Base-by-base conservation (phyloP, 495 filamentous ascomycete species). In the Xylaria sp. region DNA sequence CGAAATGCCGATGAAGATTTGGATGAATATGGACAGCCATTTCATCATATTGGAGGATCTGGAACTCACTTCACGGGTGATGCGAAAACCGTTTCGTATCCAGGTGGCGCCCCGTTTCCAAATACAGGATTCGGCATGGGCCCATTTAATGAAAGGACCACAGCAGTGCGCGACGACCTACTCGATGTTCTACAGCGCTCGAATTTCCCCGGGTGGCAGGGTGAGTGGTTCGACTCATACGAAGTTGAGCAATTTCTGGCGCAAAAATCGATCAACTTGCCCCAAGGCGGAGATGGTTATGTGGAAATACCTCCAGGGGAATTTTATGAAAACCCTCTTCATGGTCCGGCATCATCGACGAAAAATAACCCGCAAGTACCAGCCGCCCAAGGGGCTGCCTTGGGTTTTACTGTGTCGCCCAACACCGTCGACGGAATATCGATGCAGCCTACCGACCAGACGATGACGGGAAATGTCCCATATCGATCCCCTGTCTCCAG, bases 201-300 rank as follows among this genome's bases (percentile, higher is more conserved):
- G 43, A 75, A 83, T 24, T 69, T 83, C 24, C 77, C 82, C 9
- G 88, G 86, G 0, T 85, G 90, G 75, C 84, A 88, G 48, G 90
- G 91, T 29, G 91, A 93, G 61, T 95, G 90, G 85, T 91, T 92
- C 72, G 91, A 94, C 72, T 83, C 90, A 6, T 83, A 88, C 59
- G 93, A 94, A 74, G 88, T 93, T 6, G 90, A 94, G 78, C 82
- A 88, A 12, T 93, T 90, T 77, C 84, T 95, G 21, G 80, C 82
- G 65, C 82, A 88, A 75, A 83, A 86, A 40, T 90, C 89, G 0
- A 81, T 92, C 21, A 74, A 80, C 21, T 87, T 92, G 43, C 84
- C 88, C 2, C 80, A 85, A 0, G 76, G 81, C 9, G 83, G 85
- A 6, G 87, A 85, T 2, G 68, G 68, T 26, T 87, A 81, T 33